A percentile compares a stretch with the other conserved stretches of the same genome.
phyloP scores from a whole-genome alignment of 176 grass and related monocot species.

The Dendrocalamus sinicus region DNA sequence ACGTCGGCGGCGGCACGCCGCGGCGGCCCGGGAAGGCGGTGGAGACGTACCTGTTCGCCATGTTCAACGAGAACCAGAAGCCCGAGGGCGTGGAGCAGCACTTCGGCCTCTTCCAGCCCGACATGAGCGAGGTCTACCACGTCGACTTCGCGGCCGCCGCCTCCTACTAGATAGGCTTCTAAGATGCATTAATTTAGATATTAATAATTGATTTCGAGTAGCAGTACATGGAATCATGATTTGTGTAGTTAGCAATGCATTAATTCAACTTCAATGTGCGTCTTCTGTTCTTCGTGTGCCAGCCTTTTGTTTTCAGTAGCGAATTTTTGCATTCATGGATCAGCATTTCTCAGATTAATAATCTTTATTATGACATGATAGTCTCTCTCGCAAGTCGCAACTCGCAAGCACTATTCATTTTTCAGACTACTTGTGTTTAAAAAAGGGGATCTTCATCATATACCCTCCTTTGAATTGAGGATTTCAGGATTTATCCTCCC shows the following conservation, averaged over 20 bases:
- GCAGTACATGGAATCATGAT: background rate
- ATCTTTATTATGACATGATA: no score
- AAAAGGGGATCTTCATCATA: no score
- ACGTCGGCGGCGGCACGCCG: conserved; percentile 69
- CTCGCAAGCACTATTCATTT: no score
- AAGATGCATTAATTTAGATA: background rate
- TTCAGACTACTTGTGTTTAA: background rate
- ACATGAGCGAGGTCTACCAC: conserved; percentile 88
- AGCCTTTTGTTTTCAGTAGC: background rate
- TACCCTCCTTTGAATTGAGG: no score
- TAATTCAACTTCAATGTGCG: background rate
- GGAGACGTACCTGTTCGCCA: conserved; percentile 94
- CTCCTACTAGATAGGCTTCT: background rate
- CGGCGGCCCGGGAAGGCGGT: conserved; percentile 64
- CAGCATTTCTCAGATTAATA: background rate
- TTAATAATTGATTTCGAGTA: background rate
- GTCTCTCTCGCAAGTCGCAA: no score
- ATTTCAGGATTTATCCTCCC: no score
- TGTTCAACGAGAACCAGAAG: conserved; percentile 99
- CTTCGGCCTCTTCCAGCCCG: conserved; percentile 83
- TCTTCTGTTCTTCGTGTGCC: background rate
- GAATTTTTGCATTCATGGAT: background rate
- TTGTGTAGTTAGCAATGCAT: background rate
- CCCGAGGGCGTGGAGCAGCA: conserved; percentile 77
- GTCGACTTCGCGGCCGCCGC: conserved; percentile 66